These are phyloP conservation scores for Yamadazyma taylorii DNA, from an alignment of 1,139 yeast species.

Conservation along the genomic window DNA sequence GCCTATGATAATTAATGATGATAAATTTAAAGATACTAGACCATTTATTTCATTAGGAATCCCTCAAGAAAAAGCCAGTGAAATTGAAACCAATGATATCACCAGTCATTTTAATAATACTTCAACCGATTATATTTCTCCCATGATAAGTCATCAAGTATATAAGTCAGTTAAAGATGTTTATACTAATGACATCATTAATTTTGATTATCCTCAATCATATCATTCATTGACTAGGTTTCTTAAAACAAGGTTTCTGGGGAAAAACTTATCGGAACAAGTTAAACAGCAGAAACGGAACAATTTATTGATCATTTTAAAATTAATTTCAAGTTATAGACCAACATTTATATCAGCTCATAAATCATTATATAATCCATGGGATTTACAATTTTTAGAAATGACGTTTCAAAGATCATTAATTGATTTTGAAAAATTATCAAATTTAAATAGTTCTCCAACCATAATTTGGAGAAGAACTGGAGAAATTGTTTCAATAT, in stretches of 20 bases:
- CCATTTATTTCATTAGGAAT: constrained; percentile 47
- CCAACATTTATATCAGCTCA: constrained; percentile 77
- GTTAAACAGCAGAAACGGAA: constrained; percentile 37
- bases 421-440: constrained; percentile 61
- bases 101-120: constrained; percentile 12
- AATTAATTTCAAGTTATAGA: constrained; percentile 66
- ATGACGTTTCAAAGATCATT: constrained; percentile 68
- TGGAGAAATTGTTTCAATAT: constrained; percentile 71
- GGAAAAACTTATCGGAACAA: constrained; percentile 29
- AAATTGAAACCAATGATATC: constrained; percentile 14
- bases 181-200: constrained; percentile 52
- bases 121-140: constrained; percentile 43
- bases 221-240: constrained; percentile 62
- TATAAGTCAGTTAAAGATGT: constrained; percentile 67
- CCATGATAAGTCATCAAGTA: constrained; percentile 57
- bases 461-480: constrained; percentile 78
- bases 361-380: constrained; percentile 59
- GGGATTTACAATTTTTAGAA: constrained; percentile 65
- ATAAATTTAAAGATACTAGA: constrained; percentile 31
- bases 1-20: constrained; percentile 15
- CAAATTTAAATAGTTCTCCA: constrained; percentile 61
- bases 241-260: constrained; percentile 53
- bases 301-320: constrained; percentile 56
- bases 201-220: constrained; percentile 68
- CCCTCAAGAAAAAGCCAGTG: constrained; percentile 9